Evolutionary conservation across 2,329 filamentous ascomycete genomes (phyloP).

Genomic region (Colletotrichum limetticola): DNA sequence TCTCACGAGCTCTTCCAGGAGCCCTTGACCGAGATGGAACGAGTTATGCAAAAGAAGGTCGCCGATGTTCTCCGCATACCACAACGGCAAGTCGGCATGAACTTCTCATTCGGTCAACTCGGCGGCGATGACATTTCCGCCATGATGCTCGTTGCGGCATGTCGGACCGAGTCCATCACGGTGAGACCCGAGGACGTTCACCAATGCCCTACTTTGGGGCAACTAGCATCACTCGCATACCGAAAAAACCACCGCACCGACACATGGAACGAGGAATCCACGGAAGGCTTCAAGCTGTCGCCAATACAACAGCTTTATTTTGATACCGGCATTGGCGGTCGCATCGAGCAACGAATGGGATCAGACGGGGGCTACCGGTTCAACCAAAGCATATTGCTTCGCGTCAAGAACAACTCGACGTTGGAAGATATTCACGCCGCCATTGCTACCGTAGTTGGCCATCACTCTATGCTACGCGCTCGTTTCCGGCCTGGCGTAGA

Average conservation of each 20-base stretch:
- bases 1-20: conserved; percentile 47
- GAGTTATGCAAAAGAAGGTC: conserved; percentile 50
- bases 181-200: conserved; percentile 50
- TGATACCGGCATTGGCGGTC: conserved; percentile 55
- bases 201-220: conserved; percentile 49
- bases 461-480: conserved; percentile 63
- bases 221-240: conserved; percentile 50
- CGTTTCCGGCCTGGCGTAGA: conserved; percentile 52
- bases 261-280: conserved; percentile 45
- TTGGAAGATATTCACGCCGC: conserved; percentile 59
- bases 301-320: conserved; percentile 67
- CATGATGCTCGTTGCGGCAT: conserved; percentile 50
- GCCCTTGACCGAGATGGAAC: conserved; percentile 51
- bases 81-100: conserved; percentile 52
- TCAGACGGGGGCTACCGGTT: conserved; percentile 55
- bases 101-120: conserved; percentile 51
- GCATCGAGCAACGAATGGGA: conserved; percentile 42
- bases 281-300: conserved; percentile 57
- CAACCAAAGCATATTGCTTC: conserved; percentile 61
- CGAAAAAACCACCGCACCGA: conserved; percentile 44
- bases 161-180: conserved; percentile 50
- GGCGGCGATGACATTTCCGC: conserved; percentile 53
- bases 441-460: conserved; percentile 58
- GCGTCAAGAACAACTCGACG: conserved; percentile 52
- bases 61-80: conserved; percentile 51